Evolutionary conservation across 768 basidiomycete genomes (phyloP), one percentile per base, ranked within the genome.

Genomic region (Mycena vulgaris): DNA sequence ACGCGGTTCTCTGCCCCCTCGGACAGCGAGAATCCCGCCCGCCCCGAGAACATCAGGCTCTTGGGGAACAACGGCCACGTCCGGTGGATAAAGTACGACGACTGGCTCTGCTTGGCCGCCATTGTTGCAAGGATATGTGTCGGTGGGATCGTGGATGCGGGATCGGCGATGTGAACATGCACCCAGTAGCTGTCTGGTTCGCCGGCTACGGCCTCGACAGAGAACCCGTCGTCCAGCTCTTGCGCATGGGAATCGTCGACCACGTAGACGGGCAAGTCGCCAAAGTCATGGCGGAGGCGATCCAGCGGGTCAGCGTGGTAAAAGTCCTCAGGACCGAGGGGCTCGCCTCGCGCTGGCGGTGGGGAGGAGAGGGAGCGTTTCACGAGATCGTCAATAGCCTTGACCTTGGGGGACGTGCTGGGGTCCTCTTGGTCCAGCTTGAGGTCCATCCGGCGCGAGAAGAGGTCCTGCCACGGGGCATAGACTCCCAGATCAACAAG

Each of bases 191-290:
- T 85, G 19, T 85, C 87, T 2, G 89, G 88, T 55, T 93, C 89
- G 5, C 81, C 81, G 6, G 87, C 84, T 35, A 92, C 85, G n/a
- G 81, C 76, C 71, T 97, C 94, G 33, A 98, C 76, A 2, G 96
- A 97, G 35, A 99, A 75, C 3, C 96, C 98, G 78, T 99, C 98
- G 77, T 99, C 98, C 25, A 99, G 86, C 76, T 99, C 98, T 75
- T 92, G 81, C 0, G 98, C 96, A 9, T 75, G 77, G 0, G 84
- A 71, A 68, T 95, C 94, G 76, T 99, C 98, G 63, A 99, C 91
- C 23, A 97, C 92, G 78, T 92, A 99, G 6, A 95, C 94, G 0
- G 89, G 89, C 70, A 92, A 76, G 69, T 91, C 77, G 28, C 94
- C 95, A 80, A 96, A 97, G 78, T 98, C 97, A 76, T 94, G 93